These are phyloP conservation scores for Exophiala sp. DNA, from an alignment of 2,329 filamentous ascomycete species.

Conservation along the genomic window DNA sequence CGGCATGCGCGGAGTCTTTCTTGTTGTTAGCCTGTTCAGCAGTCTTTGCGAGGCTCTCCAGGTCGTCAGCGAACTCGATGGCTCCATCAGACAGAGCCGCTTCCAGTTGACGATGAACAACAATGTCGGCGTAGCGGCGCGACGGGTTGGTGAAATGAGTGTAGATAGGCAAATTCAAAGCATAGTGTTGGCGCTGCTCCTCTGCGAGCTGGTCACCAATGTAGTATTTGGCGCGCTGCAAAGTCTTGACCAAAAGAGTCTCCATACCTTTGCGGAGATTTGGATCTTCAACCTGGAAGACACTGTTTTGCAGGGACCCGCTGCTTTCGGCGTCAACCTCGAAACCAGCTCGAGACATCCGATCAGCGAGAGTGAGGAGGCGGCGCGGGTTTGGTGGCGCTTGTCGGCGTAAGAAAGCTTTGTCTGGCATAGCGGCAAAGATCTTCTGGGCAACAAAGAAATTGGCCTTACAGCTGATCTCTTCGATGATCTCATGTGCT, in stretches of 20 bases:
- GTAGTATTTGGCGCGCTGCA: conserved; percentile 95
- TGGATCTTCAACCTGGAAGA: conserved; percentile 86
- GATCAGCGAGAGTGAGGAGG: conserved; percentile 83
- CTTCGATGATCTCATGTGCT: conserved; percentile 90
- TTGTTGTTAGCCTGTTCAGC: conserved; percentile 97
- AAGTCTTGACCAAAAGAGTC: conserved; percentile 88
- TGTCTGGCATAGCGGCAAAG: conserved; percentile 74
- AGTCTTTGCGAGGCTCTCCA: conserved; percentile 85
- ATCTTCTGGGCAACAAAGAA: conserved; percentile 83
- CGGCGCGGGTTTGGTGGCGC: conserved; percentile 80
- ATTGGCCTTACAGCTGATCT: conserved; percentile 92
- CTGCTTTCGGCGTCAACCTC: conserved; percentile 87
- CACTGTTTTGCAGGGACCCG: conserved; percentile 84
- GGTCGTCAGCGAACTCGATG: conserved; percentile 81
- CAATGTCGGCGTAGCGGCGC: conserved; percentile 87
- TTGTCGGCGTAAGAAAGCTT: conserved; percentile 87
- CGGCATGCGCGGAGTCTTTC: conserved; percentile 96
- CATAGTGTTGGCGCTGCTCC: conserved; percentile 81
- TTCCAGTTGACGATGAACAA: conserved; percentile 94
- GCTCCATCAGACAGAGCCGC: conserved; percentile 76
- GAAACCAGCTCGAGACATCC: conserved; percentile 88
- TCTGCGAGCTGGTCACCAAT: conserved; percentile 75
- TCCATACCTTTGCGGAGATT: conserved; percentile 97
- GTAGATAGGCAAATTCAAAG: conserved; percentile 87
- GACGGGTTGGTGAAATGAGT: conserved; percentile 97